Evolutionary conservation across 805 yeast species (phyloP), one percentile per base, ranked within the genome.

Genomic region (Saccharomycopsis lassenensis): DNA sequence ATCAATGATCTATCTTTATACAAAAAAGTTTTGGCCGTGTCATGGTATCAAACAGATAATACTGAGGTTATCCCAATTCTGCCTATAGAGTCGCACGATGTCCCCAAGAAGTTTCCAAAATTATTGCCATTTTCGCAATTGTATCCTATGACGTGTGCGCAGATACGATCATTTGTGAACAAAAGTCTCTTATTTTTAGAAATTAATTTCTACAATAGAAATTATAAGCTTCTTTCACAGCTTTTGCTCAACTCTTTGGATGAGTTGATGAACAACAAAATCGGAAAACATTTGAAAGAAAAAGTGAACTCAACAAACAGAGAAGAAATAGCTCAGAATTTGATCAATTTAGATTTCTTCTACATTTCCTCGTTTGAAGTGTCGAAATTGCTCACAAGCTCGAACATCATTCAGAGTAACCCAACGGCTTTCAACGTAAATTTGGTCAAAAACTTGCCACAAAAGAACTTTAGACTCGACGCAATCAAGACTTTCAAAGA

Each of bases 281-380:
- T 89, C 1, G 69, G 84, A 47, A 63, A 63, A 27, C 72, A 77
- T 41, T 71, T 82, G 32, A 66, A 71, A 39, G 65, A 67, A 10
- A 74, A 75, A 42, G 67, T 80, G 33, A 69, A 73, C 46, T 68
- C 86, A 2, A 71, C 78, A 8, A 81, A 86, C 44, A 82, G 94
- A 51, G 97, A 89, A 56, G 87, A 85, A 46, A 70, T 85, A 19
- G 79, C 95, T 0, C 97, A 91, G 60, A 83, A 84, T 46, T 65
- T 83, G 46, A 79, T 91, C 40, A 86, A 91, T 54, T 61, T 89
- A 49, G 95, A 89, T 52, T 84, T 82, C 54, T 89, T 87, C 54
- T 67, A 82, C 28, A 74, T 67, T 47, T 84, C 94, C 38, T 70
- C 87, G 7, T 63, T 64, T 35, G 86, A 80, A 52, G 65, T 89